These are phyloP conservation scores for Podospora fimiseda DNA, from an alignment of 495 filamentous ascomycete genomes.

Conservation along the genomic window DNA sequence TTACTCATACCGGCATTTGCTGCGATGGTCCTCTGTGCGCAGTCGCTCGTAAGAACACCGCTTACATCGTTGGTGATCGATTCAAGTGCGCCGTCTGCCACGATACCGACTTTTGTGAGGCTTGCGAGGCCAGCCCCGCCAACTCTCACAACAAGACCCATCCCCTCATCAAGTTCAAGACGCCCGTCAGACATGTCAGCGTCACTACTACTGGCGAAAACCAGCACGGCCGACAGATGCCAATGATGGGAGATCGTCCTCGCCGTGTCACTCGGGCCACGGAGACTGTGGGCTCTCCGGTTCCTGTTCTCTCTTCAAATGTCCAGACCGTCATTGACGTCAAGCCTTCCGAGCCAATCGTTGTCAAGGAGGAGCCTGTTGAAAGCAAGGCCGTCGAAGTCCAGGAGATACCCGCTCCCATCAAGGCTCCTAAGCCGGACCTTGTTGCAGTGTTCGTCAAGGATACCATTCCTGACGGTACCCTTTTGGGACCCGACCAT, in stretches of 20 bases:
- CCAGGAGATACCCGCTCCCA: conserved; percentile 12
- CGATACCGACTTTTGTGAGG: conserved; percentile 93
- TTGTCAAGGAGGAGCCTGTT: conserved; percentile 27
- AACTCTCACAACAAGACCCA: conserved; percentile 90
- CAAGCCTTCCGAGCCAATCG: conserved; percentile 46
- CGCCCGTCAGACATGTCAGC: conserved; percentile 78
- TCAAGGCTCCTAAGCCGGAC: conserved; percentile 20
- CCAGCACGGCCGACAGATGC: conserved; percentile 51
- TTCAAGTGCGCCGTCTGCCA: conserved; percentile 98
- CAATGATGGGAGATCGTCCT: conserved; percentile 61
- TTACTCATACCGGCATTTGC: conserved; percentile 76
- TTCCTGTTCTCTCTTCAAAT: conserved; percentile 53
- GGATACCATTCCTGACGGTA: conserved; percentile 74
- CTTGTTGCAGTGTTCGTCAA: conserved; percentile 71
- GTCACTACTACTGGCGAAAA: conserved; percentile 80
- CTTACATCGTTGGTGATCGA: conserved; percentile 76
- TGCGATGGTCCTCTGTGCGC: conserved; percentile 93
- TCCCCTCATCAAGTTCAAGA: conserved; percentile 95
- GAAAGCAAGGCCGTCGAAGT: conserved; percentile 22
- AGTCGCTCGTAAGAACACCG: conserved; percentile 37
- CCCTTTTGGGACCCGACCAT: conserved; percentile 56
- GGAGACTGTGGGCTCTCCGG: conserved; percentile 44
- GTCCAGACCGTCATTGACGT: conserved; percentile 70
- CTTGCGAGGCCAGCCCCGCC: conserved; percentile 79
- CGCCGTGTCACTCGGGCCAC: conserved; percentile 38